Percentiles rank a stretch among this genome's conserved stretches.
Evolutionary conservation across 495 filamentous ascomycete species (phyloP).

Genomic region (Podospora fimiseda): DNA sequence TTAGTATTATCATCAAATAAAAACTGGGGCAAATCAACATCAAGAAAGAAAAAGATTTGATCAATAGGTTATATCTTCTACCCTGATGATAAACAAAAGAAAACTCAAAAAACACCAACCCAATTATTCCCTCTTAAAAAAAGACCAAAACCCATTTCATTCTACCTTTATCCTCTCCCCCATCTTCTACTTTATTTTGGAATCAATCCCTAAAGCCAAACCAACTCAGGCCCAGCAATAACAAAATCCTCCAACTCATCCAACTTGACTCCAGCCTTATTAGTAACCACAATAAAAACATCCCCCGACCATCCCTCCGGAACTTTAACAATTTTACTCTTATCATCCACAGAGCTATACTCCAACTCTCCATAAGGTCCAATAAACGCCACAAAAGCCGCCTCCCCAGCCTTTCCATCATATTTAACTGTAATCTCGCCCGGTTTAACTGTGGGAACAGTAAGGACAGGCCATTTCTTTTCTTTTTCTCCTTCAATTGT

Average conservation of each 20-base stretch:
- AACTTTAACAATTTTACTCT: slow-evolving; percentile 17
- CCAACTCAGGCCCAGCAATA: slow-evolving; percentile 35
- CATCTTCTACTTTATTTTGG: neutral
- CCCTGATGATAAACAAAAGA: no score
- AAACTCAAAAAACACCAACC: no score
- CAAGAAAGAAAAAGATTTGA: no score
- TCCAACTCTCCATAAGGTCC: slow-evolving; percentile 33
- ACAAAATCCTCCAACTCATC: slow-evolving; percentile 18
- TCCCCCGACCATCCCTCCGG: slow-evolving; percentile 30
- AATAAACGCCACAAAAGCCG: slow-evolving; percentile 27
- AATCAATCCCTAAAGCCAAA: no score
- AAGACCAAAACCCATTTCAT: no score
- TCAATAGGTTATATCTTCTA: no score
- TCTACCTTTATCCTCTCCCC: no score
- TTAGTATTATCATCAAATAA: no score
- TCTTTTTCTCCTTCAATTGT: slow-evolving; percentile 13
- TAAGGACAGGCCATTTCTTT: slow-evolving; percentile 18
- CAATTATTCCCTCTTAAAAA: no score
- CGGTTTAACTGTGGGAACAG: slow-evolving; percentile 6
- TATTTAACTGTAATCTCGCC: slow-evolving; percentile 20
- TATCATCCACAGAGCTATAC: slow-evolving; percentile 22
- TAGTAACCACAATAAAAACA: slow-evolving; percentile 32
- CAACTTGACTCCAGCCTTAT: slow-evolving; percentile 14
- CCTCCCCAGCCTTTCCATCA: neutral
- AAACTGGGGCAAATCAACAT: no score